Conservation (phyloP, 306 rosid species). For the Cicer judaicum region DNA sequence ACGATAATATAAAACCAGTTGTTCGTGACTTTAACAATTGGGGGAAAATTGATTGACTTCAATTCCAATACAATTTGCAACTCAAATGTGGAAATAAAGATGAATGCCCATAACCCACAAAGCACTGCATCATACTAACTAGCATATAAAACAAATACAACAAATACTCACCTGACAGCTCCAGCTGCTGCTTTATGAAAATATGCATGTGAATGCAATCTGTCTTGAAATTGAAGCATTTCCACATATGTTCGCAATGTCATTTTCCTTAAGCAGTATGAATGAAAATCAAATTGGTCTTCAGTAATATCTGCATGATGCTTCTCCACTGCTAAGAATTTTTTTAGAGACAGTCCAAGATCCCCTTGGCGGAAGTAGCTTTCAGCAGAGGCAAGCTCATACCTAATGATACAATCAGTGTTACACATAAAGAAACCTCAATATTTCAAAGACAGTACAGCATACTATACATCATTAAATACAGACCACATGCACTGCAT, state of each 20-base stretch:
- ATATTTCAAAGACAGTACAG: conserved; percentile 22
- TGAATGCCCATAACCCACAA: conserved; percentile 8
- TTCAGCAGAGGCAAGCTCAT: conserved; percentile 96
- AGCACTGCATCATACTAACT: conserved; percentile 25
- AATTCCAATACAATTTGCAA: conserved; percentile 4
- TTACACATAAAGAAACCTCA: conserved; percentile 40
- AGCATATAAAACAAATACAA: conserved; percentile 28
- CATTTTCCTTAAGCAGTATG: conserved; percentile 99
- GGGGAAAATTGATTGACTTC: background rate
- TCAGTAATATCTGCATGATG: conserved; percentile 97
- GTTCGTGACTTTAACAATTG: background rate
- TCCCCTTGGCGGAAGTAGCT: conserved; percentile 97
- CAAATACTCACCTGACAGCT: conserved; percentile 75
- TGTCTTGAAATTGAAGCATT: conserved; percentile 98
- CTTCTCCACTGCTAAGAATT: conserved; percentile 93
- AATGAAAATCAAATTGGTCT: conserved; percentile 99
- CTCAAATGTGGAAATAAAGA: background rate
- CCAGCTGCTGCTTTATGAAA: conserved; percentile 97
- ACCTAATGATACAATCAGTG: conserved; percentile 59
- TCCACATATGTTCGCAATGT: conserved; percentile 91
- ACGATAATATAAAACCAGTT: conserved; percentile 10
- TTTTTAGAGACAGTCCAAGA: conserved; percentile 89
- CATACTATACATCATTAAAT: conserved; percentile 42
- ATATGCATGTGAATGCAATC: conserved; percentile 86
- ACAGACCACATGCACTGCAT: conserved; percentile 99